Base-by-base conservation (phyloP, 495 filamentous ascomycete genomes). In the Penicillium argentinense region DNA sequence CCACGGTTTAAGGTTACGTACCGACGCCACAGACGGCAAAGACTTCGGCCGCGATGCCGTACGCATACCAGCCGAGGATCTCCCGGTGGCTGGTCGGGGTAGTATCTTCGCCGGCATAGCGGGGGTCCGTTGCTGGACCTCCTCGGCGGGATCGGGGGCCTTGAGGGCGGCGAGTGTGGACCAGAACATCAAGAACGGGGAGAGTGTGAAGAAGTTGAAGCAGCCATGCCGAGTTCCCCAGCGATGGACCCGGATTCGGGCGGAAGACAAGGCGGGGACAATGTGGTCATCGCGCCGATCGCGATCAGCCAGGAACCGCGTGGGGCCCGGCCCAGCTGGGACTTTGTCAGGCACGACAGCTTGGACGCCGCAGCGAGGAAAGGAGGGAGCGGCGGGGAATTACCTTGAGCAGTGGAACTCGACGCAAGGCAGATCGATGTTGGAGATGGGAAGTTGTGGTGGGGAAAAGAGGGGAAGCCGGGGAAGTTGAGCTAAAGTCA, bases 11-110 rank as follows among this genome's bases (percentile, higher is more conserved):
- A n/a, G n/a, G n/a, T n/a, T 25, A 54, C 53, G 30, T 53, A 64
- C 60, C 77, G 65, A 83, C 71, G 72, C 90, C 90, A 59, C 89
- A 95, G 24, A 96, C 87, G 6, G 92, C 89, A 63, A 95, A 96
- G 27, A 93, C 88, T 62, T 96, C 91, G 12, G 89, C 87, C 16
- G 90, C 91, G 69, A 91, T 91, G 22, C 82, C 87, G 63, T 96
- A 95, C 25, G 85, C 81, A 64, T 95, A 96, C 87, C 90, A 96
- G 48, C 91, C 91, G 36, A 77, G 73, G 23, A 95, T 78, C 72
- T 96, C 91, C 51, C 86, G 86, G 47, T 63, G 69, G 62, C 83
- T 89, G 14, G 91, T 95, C 45, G 85, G 76, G 17, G 88, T 82
- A 9, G 85, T 89, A 65, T 96, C 91, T 63, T 96, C 89, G 45